Evolutionary conservation across 768 basidiomycete genomes (phyloP).

Genomic region (Leccinum boreale): DNA sequence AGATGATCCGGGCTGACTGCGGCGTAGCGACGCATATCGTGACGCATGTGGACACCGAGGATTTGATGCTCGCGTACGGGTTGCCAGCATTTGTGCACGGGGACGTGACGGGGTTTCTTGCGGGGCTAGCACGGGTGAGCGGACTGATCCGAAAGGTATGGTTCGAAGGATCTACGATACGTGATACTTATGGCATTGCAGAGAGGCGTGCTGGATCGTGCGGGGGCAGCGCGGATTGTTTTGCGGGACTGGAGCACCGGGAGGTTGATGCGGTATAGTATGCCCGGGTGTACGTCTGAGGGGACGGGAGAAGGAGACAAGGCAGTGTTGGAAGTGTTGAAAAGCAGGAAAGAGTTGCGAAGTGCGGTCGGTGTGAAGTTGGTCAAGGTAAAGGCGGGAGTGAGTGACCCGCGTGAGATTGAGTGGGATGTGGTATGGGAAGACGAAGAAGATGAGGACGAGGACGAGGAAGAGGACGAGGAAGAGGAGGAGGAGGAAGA

Average conservation of each 20-base stretch:
- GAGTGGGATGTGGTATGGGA: conserved; percentile 37
- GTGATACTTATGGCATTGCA: conserved; percentile 30
- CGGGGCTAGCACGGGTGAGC: conserved; percentile 69
- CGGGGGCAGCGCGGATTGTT: conserved; percentile 72
- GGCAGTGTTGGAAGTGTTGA: conserved; percentile 44
- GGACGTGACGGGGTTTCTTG: conserved; percentile 69
- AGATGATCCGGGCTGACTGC: conserved; percentile 11
- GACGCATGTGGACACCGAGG: conserved; percentile 64
- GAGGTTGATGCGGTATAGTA: conserved; percentile 69
- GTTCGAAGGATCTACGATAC: not conserved
- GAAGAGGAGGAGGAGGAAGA: conserved; percentile 7
- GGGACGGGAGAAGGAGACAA: conserved; percentile 39
- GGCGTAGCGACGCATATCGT: conserved; percentile 64
- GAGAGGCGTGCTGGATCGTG: conserved; percentile 71
- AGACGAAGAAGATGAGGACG: conserved; percentile 39
- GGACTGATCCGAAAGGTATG: conserved; percentile 76
- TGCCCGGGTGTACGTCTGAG: conserved; percentile 37
- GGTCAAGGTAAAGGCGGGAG: conserved; percentile 48
- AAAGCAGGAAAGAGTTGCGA: conserved; percentile 66
- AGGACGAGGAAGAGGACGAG: conserved; percentile 25
- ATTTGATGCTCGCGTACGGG: conserved; percentile 86
- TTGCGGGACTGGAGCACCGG: conserved; percentile 83
- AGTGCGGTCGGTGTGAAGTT: conserved; percentile 48
- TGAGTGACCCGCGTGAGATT: conserved; percentile 40
- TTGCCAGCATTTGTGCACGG: conserved; percentile 74